Percentiles rank a stretch among this genome's conserved stretches.
Conservation (phyloP, 257 asterid species). For the Plantago elongata region DNA sequence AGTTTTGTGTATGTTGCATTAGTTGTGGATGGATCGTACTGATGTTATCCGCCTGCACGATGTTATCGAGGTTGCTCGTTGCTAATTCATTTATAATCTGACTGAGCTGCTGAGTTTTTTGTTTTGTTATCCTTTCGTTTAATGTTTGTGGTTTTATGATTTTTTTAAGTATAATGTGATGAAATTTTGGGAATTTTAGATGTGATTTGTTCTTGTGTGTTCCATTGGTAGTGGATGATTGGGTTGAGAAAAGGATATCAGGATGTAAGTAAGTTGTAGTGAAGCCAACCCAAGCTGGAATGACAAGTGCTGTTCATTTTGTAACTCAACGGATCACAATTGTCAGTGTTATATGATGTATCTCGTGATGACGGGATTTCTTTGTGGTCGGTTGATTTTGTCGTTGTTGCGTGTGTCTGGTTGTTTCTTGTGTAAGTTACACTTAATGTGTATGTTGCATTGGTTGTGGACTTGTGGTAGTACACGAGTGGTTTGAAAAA, state of each 20-base stretch:
- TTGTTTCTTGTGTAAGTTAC: neutral
- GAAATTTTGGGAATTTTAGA: slow-evolving; percentile 2
- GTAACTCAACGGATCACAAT: neutral
- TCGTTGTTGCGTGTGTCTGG: slow-evolving; percentile 9
- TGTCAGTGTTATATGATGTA: slow-evolving; percentile 2
- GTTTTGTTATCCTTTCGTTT: neutral
- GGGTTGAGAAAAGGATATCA: neutral
- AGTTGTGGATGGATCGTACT: slow-evolving; percentile 64
- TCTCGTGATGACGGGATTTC: slow-evolving; percentile 4
- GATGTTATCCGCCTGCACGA: slow-evolving; percentile 88
- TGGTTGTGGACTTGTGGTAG: no score
- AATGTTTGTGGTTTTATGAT: neutral
- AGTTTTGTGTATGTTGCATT: neutral
- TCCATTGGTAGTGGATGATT: neutral
- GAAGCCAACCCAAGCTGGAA: slow-evolving; percentile 1
- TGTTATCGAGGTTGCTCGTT: slow-evolving; percentile 72
- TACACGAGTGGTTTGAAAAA: no score
- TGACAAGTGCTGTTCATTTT: slow-evolving; percentile 19
- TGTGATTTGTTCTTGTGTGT: slow-evolving; percentile 3
- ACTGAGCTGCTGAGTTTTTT: slow-evolving; percentile 10
- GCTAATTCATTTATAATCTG: neutral
- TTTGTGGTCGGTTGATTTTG: neutral
- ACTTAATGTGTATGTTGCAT: no score
- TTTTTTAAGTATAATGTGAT: slow-evolving; percentile 8
- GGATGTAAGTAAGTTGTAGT: neutral